phyloP scores from a whole-genome alignment of 805 yeast genomes.

The Priceomyces castillae region DNA sequence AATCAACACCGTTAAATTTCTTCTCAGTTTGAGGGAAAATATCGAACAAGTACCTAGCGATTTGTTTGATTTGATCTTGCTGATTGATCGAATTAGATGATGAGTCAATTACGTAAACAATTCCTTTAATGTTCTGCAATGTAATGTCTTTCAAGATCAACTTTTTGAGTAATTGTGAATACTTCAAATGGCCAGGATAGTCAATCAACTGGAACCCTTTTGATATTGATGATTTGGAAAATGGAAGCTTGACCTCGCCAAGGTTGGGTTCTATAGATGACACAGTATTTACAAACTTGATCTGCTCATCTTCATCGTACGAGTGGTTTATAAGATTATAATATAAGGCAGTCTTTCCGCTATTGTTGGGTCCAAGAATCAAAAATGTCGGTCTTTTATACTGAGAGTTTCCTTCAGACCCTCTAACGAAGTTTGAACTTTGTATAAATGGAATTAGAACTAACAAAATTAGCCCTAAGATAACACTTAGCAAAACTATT shows the following conservation, averaged over 20 bases:
- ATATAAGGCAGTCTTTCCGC: conserved; percentile 67
- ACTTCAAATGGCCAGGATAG: conserved; percentile 85
- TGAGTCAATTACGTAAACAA: conserved; percentile 77
- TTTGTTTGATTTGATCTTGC: conserved; percentile 26
- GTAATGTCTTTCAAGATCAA: conserved; percentile 41
- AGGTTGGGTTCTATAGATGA: conserved; percentile 39
- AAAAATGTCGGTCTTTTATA: conserved; percentile 53
- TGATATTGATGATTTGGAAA: conserved; percentile 33
- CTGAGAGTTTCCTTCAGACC: conserved; percentile 10
- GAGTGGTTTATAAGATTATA: conserved; percentile 20
- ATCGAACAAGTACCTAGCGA: conserved; percentile 58
- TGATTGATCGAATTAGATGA: conserved; percentile 51
- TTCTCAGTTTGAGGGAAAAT: conserved; percentile 62
- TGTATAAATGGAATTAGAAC: conserved; percentile 24
- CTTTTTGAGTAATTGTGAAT: conserved; percentile 56
- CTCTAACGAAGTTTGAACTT: conserved; percentile 13
- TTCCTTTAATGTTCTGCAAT: conserved; percentile 53
- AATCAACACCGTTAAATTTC: conserved; percentile 66
- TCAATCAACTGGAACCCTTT: conserved; percentile 58
- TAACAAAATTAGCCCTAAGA: conserved; percentile 27
- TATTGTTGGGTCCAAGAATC: conserved; percentile 59
- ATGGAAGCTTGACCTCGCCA: conserved; percentile 29
- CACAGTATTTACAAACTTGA: conserved; percentile 24
- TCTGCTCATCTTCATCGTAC: conserved; percentile 11
- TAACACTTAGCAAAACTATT: conserved; percentile 19